A percentile compares a stretch with the other conserved stretches of the same genome.
Conservation (phyloP, 495 filamentous ascomycete species). For the Parathielavia appendiculata region DNA sequence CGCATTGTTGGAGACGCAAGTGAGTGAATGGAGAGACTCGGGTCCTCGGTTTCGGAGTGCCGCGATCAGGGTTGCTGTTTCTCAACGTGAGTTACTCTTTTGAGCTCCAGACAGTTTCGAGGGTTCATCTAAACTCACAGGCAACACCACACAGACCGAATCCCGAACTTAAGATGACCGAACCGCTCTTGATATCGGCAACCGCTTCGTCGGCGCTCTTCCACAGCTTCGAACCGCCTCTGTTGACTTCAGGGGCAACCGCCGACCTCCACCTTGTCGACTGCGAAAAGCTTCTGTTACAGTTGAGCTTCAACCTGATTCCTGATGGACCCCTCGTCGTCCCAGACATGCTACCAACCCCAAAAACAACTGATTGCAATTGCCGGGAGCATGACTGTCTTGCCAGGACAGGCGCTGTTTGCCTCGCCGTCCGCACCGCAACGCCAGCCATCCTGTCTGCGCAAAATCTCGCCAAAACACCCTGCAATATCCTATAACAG, state of each 20-base stretch:
- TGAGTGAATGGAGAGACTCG: constrained; percentile 47
- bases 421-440: not conserved
- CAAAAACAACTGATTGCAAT: not conserved
- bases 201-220: constrained; percentile 56
- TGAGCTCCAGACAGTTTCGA: not conserved
- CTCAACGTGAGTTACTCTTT: not conserved
- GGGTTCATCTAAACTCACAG: constrained; percentile 36
- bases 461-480: not conserved
- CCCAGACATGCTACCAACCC: not conserved
- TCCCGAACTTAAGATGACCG: constrained; percentile 54
- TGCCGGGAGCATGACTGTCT: not conserved
- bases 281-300: constrained; percentile 19
- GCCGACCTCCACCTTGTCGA: constrained; percentile 20
- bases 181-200: constrained; percentile 53
- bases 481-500: not conserved
- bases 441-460: constrained; percentile 6
- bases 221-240: constrained; percentile 50
- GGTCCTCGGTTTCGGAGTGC: constrained; percentile 44
- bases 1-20: constrained; percentile 63
- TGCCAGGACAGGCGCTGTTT: constrained; percentile 2
- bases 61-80: constrained; percentile 44
- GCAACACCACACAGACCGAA: constrained; percentile 60
- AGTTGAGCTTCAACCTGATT: not conserved
- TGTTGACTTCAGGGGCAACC: constrained; percentile 27
- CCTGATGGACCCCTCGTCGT: not conserved